Conservation (phyloP, 2,329 filamentous ascomycete species). For the Sordariomycetes sp. region DNA sequence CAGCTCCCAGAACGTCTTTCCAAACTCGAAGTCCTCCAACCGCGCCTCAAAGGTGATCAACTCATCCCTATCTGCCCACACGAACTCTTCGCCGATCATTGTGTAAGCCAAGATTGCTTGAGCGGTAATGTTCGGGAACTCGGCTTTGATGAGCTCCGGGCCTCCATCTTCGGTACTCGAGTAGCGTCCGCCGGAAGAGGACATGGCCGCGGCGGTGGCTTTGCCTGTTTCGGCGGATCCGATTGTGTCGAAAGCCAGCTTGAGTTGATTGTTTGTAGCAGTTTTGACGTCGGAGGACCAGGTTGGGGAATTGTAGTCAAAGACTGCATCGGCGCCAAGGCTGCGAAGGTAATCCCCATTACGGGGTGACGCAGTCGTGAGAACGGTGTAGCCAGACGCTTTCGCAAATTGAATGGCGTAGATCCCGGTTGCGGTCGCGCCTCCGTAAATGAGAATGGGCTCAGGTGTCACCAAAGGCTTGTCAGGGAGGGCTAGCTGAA, state of each 20-base stretch:
- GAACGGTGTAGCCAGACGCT: conserved; percentile 27
- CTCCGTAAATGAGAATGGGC: conserved; percentile 34
- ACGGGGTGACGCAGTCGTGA: conserved; percentile 27
- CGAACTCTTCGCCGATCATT: conserved; percentile 24
- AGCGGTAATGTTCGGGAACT: no score
- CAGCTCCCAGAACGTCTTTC: conserved; percentile 18
- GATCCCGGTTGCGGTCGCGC: conserved; percentile 46
- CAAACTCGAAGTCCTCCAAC: conserved; percentile 21
- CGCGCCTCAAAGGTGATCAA: conserved; percentile 7
- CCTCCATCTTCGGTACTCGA: no score
- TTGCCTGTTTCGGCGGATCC: conserved; percentile 13
- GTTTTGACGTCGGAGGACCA: conserved; percentile 14
- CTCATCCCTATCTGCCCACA: conserved; percentile 4
- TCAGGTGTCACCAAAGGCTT: conserved; percentile 22
- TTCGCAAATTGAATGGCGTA: conserved; percentile 36
- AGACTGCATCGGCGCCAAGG: conserved; percentile 33
- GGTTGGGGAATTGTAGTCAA: conserved; percentile 31
- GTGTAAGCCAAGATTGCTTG: conserved; percentile 33
- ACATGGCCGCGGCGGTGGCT: conserved; percentile 6
- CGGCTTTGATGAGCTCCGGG: conserved; percentile 4
- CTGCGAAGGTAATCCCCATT: conserved; percentile 25
- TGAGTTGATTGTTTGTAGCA: conserved; percentile 11
- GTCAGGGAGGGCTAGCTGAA: conserved; percentile 35
- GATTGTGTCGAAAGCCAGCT: conserved; percentile 12
- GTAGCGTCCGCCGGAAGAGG: conserved; percentile 1